A percentile compares a stretch with the other conserved stretches of the same genome.
phyloP scores from a whole-genome alignment of 2,329 filamentous ascomycete genomes.

The Furcasterigmium sp. region DNA sequence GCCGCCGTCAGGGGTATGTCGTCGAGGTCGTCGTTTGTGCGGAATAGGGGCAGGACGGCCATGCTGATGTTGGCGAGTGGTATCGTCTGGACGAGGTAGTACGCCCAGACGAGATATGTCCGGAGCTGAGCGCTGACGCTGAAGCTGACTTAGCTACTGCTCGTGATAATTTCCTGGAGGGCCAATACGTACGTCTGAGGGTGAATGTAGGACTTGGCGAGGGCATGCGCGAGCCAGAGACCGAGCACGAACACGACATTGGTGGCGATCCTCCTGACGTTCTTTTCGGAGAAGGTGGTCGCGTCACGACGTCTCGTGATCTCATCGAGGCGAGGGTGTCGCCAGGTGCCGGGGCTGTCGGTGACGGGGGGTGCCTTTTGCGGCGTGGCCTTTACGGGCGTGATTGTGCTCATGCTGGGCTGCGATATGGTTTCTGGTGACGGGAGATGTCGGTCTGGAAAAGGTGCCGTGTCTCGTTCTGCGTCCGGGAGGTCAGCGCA shows the following conservation, averaged over 20 bases:
- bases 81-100: slow-evolving; percentile 45
- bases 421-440: not conserved
- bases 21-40: slow-evolving; percentile 68
- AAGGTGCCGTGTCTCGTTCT: no score
- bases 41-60: slow-evolving; percentile 68
- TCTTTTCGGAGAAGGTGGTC: slow-evolving; percentile 72
- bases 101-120: slow-evolving; percentile 36
- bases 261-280: slow-evolving; percentile 63
- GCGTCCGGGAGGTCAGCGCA: no score
- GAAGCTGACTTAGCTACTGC: slow-evolving; percentile 4
- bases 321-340: slow-evolving; percentile 82
- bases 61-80: slow-evolving; percentile 66
- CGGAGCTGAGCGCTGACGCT: slow-evolving; percentile 6
- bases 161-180: not conserved
- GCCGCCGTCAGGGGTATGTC: slow-evolving; percentile 90
- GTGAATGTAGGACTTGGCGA: slow-evolving; percentile 28
- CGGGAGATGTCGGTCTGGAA: not conserved
- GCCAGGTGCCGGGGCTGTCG: slow-evolving; percentile 76
- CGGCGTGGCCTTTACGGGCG: slow-evolving; percentile 37
- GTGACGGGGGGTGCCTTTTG: slow-evolving; percentile 21
- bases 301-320: slow-evolving; percentile 77
- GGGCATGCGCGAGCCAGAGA: slow-evolving; percentile 28
- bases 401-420: slow-evolving; percentile 11
- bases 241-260: slow-evolving; percentile 51
- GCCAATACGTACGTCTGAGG: slow-evolving; percentile 30